Evolutionary conservation across 2,329 filamentous ascomycete genomes (phyloP), one percentile per base, ranked within the genome.

Genomic region (Gnomoniopsis sp.): DNA sequence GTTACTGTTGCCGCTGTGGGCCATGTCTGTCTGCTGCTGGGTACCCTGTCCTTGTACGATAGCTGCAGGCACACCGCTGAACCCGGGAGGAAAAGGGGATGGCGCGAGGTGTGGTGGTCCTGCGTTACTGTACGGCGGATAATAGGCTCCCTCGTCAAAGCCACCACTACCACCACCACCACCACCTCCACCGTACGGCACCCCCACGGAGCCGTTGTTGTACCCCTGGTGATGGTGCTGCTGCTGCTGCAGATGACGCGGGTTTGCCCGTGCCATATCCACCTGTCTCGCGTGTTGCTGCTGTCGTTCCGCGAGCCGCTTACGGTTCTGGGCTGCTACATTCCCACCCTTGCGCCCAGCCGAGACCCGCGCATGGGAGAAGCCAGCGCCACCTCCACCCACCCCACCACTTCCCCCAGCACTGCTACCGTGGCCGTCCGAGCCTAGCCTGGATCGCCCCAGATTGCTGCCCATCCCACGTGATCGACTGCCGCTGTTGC

Each of bases 321-420:
- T 52, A 44, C 65, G 65, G 38, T 65, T 65, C 44, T 62, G 66
- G 51, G 65, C 67, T 34, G 69, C 64, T 11, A 61, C 61, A 10
- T 65, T 57, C 11, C 67, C 68, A 19, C 68, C 68, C 57, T 67
- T 69, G 38, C 68, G 66, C 14, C 68, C 68, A 8, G 66, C 68
- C 6, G 59, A 61, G 22, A 66, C 66, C 53, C 65, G 63, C 23
- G 64, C 64, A 14, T 34, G 66, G 63, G 51, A 61, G 55, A 33
- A 57, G 58, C 15, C 44, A 43, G 19, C 61, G 50, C 15, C 50
- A n/a, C n/a, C 54, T 51, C 26, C 51, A 36, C n/a, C 36, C 21
- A 44, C 46, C 17, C 46, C 56, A 15, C 46, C 44, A 43, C 53
- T 38, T 49, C 58, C 52, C 14, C 56, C 30, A 19, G 60, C 62